phyloP scores from a whole-genome alignment of 2,329 filamentous ascomycete genomes.

The Beauveria scarabaeidicola region DNA sequence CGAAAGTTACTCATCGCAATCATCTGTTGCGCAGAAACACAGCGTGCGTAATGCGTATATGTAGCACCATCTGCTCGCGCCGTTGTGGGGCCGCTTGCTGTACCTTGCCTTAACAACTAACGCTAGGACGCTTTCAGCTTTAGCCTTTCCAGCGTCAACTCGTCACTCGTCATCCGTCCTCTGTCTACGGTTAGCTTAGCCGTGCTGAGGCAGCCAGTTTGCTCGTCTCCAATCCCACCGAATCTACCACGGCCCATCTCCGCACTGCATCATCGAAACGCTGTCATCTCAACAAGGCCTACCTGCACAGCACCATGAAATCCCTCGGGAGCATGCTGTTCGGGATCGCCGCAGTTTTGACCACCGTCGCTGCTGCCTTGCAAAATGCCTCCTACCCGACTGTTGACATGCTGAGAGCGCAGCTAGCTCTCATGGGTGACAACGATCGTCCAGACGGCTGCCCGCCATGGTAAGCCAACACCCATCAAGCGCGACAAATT shows the following conservation, averaged over 20 bases:
- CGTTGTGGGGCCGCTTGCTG: not conserved
- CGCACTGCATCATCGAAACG: constrained; percentile 2
- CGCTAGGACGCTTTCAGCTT: not conserved
- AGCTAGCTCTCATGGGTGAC: constrained; percentile 58
- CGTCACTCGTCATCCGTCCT: not conserved
- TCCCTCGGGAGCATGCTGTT: constrained; percentile 30
- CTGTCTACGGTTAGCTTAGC: not conserved
- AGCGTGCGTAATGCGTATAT: not conserved
- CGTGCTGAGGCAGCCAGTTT: not conserved
- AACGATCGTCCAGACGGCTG: constrained; percentile 63
- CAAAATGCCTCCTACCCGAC: constrained; percentile 52
- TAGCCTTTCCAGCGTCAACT: not conserved
- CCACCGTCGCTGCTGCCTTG: constrained; percentile 29
- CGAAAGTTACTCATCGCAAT: too few relatives aligned
- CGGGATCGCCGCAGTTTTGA: constrained; percentile 32
- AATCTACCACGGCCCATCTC: not conserved
- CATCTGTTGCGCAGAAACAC: too few relatives aligned
- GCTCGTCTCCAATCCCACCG: not conserved
- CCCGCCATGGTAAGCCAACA: constrained; percentile 58
- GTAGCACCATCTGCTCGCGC: not conserved
- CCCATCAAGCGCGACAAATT: constrained; percentile 20
- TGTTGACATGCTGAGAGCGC: constrained; percentile 51
- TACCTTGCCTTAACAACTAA: not conserved
- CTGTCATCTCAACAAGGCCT: not conserved
- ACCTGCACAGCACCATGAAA: constrained; percentile 28